A percentile compares a stretch with the other conserved stretches of the same genome.
These are phyloP conservation scores for Cercospora sp. DNA, from an alignment of 2,329 filamentous ascomycete species.

Conservation along the genomic window DNA sequence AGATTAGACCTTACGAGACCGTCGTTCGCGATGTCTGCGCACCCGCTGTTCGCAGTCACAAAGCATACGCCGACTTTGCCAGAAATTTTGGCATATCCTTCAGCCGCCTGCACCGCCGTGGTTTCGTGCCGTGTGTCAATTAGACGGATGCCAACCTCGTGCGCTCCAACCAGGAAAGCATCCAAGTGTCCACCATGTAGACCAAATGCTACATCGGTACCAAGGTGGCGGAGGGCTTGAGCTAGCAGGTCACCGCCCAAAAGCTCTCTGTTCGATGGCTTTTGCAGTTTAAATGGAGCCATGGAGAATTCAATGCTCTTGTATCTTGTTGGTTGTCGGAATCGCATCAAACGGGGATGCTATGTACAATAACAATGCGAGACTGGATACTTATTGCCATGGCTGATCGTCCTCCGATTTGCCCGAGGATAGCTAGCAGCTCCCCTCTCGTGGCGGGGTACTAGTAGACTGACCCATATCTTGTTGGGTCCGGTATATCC, in stretches of 20 bases:
- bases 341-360: not conserved
- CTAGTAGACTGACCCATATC: slow-evolving; percentile 1
- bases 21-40: not conserved
- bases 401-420: not conserved
- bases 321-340: not conserved
- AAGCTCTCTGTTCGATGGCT: slow-evolving; percentile 43
- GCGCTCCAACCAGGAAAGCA: slow-evolving; percentile 50
- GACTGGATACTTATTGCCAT: not conserved
- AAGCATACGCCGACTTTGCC: slow-evolving; percentile 50
- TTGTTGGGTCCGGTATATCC: not conserved
- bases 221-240: slow-evolving; percentile 46
- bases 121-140: slow-evolving; percentile 52
- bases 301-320: slow-evolving; percentile 11
- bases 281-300: slow-evolving; percentile 32
- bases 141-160: slow-evolving; percentile 44
- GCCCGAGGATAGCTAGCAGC: slow-evolving; percentile 17
- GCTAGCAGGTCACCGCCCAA: slow-evolving; percentile 50
- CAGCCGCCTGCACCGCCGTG: slow-evolving; percentile 50
- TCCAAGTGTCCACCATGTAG: slow-evolving; percentile 52
- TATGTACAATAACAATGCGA: not conserved
- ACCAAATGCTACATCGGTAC: slow-evolving; percentile 49
- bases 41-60: slow-evolving; percentile 52
- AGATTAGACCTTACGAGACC: not conserved
- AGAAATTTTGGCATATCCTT: slow-evolving; percentile 49
- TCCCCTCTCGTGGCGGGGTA: slow-evolving; percentile 11